phyloP scores from a whole-genome alignment of 768 basidiomycete genomes.

The Hygrophorus russula region DNA sequence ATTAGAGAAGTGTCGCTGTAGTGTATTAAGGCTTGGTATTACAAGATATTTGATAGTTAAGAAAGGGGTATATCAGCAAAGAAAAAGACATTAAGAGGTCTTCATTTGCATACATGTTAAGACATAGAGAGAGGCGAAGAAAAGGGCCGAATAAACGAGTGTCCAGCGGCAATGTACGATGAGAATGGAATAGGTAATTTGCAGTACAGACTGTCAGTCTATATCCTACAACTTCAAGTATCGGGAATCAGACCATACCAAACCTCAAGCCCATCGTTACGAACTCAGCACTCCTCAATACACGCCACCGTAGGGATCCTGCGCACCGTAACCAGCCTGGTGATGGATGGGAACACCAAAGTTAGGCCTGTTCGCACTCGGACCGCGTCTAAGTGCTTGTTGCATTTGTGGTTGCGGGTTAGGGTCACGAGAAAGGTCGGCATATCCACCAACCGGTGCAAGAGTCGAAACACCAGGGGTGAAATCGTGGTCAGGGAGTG shows the following conservation, averaged over 20 bases:
- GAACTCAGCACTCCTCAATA: background rate
- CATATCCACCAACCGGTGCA: constrained; percentile 70
- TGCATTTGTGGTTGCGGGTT: constrained; percentile 61
- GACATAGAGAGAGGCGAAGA: background rate
- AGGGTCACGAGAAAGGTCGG: constrained; percentile 67
- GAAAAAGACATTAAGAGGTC: too few relatives aligned
- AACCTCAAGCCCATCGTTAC: background rate
- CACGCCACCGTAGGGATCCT: constrained; percentile 19
- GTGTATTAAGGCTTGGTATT: too few relatives aligned
- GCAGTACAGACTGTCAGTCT: background rate
- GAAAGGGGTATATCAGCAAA: too few relatives aligned
- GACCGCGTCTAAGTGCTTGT: constrained; percentile 32
- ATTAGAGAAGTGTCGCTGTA: too few relatives aligned
- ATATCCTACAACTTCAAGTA: constrained; percentile 2
- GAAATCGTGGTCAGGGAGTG: constrained; percentile 67
- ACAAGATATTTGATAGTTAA: too few relatives aligned
- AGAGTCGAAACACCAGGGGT: constrained; percentile 47
- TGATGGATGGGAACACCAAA: constrained; percentile 56
- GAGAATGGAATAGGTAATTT: background rate
- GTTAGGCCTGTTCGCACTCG: constrained; percentile 32
- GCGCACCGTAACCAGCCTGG: constrained; percentile 33
- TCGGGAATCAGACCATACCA: constrained; percentile 1
- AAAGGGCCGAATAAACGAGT: background rate
- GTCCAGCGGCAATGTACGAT: constrained; percentile 2
- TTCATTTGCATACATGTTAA: too few relatives aligned